Conservation (phyloP, 306 rosid genomes). For the Mimosa pudica region DNA sequence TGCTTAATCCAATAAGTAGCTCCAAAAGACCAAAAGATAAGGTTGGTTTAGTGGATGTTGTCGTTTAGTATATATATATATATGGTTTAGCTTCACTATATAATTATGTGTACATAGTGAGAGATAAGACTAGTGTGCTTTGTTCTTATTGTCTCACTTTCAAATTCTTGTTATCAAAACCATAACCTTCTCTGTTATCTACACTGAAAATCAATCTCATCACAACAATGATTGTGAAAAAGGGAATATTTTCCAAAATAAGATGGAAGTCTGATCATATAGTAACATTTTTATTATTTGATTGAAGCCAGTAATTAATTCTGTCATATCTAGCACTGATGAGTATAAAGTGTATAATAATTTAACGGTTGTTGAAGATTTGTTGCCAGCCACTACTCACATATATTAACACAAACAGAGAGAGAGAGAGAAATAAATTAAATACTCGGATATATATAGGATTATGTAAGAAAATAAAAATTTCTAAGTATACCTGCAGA, state of each 20-base stretch:
- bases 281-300: not conserved
- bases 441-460: too few species aligned
- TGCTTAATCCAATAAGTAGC: conserved; percentile 51
- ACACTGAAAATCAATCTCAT: conserved; percentile 17
- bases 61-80: conserved; percentile 30
- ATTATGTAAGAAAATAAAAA: too few species aligned
- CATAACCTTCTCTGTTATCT: conserved; percentile 15
- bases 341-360: not conserved
- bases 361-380: conserved; percentile 22
- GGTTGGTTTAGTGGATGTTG: conserved; percentile 53
- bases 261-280: conserved; percentile 24
- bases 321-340: conserved; percentile 14
- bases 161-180: not conserved
- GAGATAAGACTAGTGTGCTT: not conserved
- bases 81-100: conserved; percentile 11
- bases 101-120: not conserved
- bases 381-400: conserved; percentile 5
- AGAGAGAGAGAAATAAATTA: not conserved
- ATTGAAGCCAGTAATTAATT: conserved; percentile 15
- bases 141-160: not conserved
- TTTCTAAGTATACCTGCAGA: not conserved
- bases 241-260: conserved; percentile 31
- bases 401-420: not conserved
- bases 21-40: conserved; percentile 51
- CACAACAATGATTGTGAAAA: conserved; percentile 24